A percentile compares a stretch with the other conserved stretches of the same genome.
Evolutionary conservation across 140 eudicot species (phyloP).

Genomic region (Stevia rebaudiana): DNA sequence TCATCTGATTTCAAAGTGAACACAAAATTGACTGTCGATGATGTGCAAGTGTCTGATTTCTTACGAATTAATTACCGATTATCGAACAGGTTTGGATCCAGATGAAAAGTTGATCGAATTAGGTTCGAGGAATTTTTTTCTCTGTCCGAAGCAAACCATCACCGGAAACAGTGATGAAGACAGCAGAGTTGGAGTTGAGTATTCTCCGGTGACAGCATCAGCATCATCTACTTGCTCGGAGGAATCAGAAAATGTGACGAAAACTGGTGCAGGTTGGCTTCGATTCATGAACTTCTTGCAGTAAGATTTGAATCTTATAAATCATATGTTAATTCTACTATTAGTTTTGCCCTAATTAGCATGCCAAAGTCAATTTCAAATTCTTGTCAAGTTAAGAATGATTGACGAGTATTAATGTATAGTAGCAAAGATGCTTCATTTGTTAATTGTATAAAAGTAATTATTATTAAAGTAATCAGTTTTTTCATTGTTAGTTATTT

Average conservation of each 20-base stretch:
- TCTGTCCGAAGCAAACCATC: slow-evolving; percentile 38
- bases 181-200: not conserved
- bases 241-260: slow-evolving; percentile 46
- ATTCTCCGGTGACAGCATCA: not conserved
- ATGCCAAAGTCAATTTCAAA: not conserved
- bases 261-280: slow-evolving; percentile 49
- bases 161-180: slow-evolving; percentile 22
- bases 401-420: slow-evolving; percentile 16
- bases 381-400: slow-evolving; percentile 6
- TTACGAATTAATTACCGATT: not conserved
- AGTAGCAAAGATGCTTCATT: slow-evolving; percentile 1
- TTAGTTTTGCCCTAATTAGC: not conserved
- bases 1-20: not conserved
- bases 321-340: not conserved
- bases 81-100: slow-evolving; percentile 55
- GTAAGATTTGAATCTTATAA: slow-evolving; percentile 9
- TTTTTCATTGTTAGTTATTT: too few species aligned
- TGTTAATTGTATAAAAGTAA: slow-evolving; percentile 15
- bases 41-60: too few species aligned
- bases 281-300: slow-evolving; percentile 57
- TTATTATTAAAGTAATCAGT: too few species aligned
- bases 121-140: slow-evolving; percentile 85
- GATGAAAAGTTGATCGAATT: slow-evolving; percentile 61
- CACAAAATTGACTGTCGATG: not conserved
- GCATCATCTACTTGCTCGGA: slow-evolving; percentile 35